These are phyloP conservation scores for Cryphonectria naterciae DNA, from an alignment of 2,329 filamentous ascomycete genomes.

Conservation along the genomic window DNA sequence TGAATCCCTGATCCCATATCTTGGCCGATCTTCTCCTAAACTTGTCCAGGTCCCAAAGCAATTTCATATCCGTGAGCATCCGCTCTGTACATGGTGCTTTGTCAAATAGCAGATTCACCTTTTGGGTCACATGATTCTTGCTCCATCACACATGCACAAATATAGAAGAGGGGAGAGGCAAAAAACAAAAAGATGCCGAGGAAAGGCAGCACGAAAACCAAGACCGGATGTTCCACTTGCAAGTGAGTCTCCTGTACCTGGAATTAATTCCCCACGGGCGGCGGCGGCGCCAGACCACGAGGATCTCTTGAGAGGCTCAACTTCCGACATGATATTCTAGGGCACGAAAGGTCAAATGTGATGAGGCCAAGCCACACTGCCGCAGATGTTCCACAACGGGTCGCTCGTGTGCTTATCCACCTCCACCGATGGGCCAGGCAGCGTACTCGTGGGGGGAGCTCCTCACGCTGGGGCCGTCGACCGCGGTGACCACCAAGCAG, in stretches of 20 bases:
- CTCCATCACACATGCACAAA: not conserved
- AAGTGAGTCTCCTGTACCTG: conserved; percentile 21
- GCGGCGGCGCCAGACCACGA: not conserved
- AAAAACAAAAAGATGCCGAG: conserved; percentile 14
- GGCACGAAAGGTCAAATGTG: conserved; percentile 34
- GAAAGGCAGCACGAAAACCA: conserved; percentile 26
- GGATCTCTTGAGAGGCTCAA: not conserved
- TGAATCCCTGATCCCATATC: not conserved
- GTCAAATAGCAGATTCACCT: not conserved
- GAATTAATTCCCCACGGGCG: not conserved
- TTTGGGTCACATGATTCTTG: not conserved
- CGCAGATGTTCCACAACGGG: conserved; percentile 30
- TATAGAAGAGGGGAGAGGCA: not conserved
- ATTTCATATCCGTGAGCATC: not conserved
- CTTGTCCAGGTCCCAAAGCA: not conserved
- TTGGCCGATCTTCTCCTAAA: not conserved
- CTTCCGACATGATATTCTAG: conserved; percentile 17
- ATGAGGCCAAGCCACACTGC: conserved; percentile 33
- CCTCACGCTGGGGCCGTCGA: not conserved
- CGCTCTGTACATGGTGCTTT: not conserved
- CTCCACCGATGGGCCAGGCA: conserved; percentile 20
- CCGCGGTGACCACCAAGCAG: not conserved
- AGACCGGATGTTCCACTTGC: conserved; percentile 28
- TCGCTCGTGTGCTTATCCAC: conserved; percentile 31
- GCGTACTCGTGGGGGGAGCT: conserved; percentile 26